Evolutionary conservation across 371 early-diverging fungal genomes (phyloP).

Genomic region (Apophysomyces ossiformis): DNA sequence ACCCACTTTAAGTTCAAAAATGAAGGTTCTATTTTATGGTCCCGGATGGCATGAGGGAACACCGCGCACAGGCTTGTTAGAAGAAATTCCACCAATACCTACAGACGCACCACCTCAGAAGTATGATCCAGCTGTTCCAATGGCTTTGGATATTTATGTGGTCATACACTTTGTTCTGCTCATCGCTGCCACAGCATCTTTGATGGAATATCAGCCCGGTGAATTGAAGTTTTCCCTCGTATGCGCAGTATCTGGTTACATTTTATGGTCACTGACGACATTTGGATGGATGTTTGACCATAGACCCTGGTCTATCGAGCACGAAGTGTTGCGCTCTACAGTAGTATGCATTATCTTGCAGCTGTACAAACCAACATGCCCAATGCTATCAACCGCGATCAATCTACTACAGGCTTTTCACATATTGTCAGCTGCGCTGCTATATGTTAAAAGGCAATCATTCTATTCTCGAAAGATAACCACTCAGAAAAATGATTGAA

Average conservation of each 20-base stretch:
- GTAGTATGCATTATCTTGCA: conserved; percentile 3
- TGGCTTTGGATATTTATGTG: conserved; percentile 41
- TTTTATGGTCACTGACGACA: conserved; percentile 23
- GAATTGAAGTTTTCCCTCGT: conserved; percentile 14
- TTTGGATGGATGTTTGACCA: conserved; percentile 33
- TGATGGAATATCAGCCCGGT: conserved; percentile 16
- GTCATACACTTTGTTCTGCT: conserved; percentile 37
- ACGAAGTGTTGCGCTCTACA: conserved; percentile 19
- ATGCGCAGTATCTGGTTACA: conserved; percentile 5
- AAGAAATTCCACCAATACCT: conserved; percentile 51
- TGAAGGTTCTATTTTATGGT: conserved; percentile 60
- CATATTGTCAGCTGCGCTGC: too few relatives aligned
- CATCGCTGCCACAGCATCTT: conserved; percentile 24
- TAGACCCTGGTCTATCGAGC: conserved; percentile 15
- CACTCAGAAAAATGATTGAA: too few relatives aligned
- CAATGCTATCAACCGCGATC: too few relatives aligned
- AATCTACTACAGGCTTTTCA: too few relatives aligned
- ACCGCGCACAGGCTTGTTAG: conserved; percentile 46
- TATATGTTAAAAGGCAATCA: too few relatives aligned
- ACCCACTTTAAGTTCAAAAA: conserved; percentile 41
- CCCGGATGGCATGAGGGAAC: conserved; percentile 62
- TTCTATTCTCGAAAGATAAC: too few relatives aligned
- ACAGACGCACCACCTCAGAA: conserved; percentile 48
- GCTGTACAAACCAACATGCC: neutral
- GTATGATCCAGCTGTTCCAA: conserved; percentile 48